Conservation (phyloP, 2,329 filamentous ascomycete genomes). For the Diaporthe citrichinensis region DNA sequence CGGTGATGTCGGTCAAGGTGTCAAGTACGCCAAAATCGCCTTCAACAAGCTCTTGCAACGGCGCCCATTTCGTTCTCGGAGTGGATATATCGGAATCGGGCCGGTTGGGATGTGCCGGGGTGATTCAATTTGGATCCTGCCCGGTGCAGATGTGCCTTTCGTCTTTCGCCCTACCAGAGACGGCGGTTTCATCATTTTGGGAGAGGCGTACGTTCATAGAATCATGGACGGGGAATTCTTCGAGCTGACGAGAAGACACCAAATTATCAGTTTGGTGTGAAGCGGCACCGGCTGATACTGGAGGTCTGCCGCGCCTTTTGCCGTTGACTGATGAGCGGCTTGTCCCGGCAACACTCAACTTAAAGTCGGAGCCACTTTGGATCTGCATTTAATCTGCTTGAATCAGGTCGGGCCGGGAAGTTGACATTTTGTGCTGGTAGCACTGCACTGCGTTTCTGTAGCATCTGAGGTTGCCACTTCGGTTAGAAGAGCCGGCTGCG, state of each 20-base stretch:
- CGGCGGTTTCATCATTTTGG: neutral
- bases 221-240: neutral
- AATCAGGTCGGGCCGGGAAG: neutral
- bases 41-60: conserved; percentile 7
- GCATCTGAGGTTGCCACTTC: neutral
- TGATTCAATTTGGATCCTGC: conserved; percentile 3
- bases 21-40: neutral
- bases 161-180: neutral
- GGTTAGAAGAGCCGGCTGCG: neutral
- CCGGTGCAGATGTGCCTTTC: neutral
- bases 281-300: neutral
- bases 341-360: conserved; percentile 2
- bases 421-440: neutral
- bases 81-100: conserved; percentile 8
- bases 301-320: neutral
- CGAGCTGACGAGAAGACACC: neutral
- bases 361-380: neutral
- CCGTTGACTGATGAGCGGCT: neutral
- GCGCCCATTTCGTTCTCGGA: neutral
- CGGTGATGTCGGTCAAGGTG: neutral
- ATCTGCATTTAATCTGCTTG: neutral
- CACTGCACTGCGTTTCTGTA: neutral
- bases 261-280: neutral
- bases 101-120: neutral
- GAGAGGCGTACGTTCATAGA: neutral